These are phyloP conservation scores for Phyllosticta paracitricarpa DNA, from an alignment of 2,329 filamentous ascomycete genomes.

Conservation along the genomic window DNA sequence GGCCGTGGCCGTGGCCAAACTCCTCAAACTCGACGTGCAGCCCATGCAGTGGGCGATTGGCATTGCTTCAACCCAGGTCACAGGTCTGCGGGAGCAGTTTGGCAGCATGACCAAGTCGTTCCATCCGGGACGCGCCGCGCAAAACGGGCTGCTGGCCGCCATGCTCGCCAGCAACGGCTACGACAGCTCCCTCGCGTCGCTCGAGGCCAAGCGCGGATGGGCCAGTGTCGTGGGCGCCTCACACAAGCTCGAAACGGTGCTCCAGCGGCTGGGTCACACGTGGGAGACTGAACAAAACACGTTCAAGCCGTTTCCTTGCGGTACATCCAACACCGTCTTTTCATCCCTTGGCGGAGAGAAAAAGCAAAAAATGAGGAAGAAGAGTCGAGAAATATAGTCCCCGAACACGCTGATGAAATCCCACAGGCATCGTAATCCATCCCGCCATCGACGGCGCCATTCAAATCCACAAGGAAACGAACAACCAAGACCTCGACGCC, in stretches of 20 bases:
- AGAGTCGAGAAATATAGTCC: background rate
- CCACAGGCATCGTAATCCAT: constrained; percentile 42
- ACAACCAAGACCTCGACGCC: constrained; percentile 15
- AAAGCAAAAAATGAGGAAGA: background rate
- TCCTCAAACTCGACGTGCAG: constrained; percentile 31
- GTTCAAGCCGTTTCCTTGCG: constrained; percentile 49
- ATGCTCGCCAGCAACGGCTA: constrained; percentile 39
- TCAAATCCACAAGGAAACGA: constrained; percentile 28
- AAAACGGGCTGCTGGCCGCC: constrained; percentile 41
- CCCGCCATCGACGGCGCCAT: constrained; percentile 45
- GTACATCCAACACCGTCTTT: background rate
- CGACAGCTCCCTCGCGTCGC: constrained; percentile 36
- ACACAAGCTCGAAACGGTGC: constrained; percentile 30
- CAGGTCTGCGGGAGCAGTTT: constrained; percentile 46
- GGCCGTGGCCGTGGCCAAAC: constrained; percentile 41
- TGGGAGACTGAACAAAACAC: constrained; percentile 47
- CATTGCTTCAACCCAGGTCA: constrained; percentile 43
- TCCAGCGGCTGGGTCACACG: constrained; percentile 25
- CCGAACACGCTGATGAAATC: background rate
- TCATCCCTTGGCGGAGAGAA: background rate
- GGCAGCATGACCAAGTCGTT: constrained; percentile 48
- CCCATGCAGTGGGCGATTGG: constrained; percentile 43
- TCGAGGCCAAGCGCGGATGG: constrained; percentile 47
- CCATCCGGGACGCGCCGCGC: constrained; percentile 44
- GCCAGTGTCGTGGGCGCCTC: constrained; percentile 40